These are phyloP conservation scores for Syncephalastrum racemosum DNA, from an alignment of 371 early-diverging fungal genomes.

Conservation along the genomic window DNA sequence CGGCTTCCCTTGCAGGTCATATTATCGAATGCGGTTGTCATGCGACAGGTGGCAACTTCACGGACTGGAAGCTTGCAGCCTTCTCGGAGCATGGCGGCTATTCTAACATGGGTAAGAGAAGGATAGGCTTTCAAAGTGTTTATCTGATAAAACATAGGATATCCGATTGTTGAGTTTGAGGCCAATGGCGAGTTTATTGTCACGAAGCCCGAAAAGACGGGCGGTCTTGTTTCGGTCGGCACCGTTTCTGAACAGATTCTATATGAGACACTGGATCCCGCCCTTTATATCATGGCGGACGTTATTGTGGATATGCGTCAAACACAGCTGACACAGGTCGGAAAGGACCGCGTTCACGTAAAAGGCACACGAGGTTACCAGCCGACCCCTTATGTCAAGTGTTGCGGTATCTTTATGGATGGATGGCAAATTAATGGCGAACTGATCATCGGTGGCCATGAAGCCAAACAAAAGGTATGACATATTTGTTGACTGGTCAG, in stretches of 20 bases:
- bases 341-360: slow-evolving; percentile 62
- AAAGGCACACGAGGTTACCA: slow-evolving; percentile 62
- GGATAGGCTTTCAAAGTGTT: too few relatives aligned
- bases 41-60: slow-evolving; percentile 76
- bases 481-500: background rate
- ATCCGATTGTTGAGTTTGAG: slow-evolving; percentile 26
- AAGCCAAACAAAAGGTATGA: slow-evolving; percentile 40
- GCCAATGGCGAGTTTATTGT: slow-evolving; percentile 46
- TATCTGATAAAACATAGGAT: slow-evolving; percentile 23
- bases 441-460: slow-evolving; percentile 66
- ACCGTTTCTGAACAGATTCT: slow-evolving; percentile 73
- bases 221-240: slow-evolving; percentile 62
- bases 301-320: slow-evolving; percentile 70
- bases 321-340: slow-evolving; percentile 58
- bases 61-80: slow-evolving; percentile 68
- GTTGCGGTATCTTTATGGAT: slow-evolving; percentile 68
- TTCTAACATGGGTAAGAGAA: slow-evolving; percentile 47
- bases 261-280: slow-evolving; percentile 74
- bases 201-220: slow-evolving; percentile 70
- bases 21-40: slow-evolving; percentile 80
- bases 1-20: slow-evolving; percentile 73
- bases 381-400: slow-evolving; percentile 68
- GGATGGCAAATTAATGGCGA: slow-evolving; percentile 66
- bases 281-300: slow-evolving; percentile 68
- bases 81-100: slow-evolving; percentile 60